phyloP scores from a whole-genome alignment of 2,329 filamentous ascomycete genomes.

The Botrytis byssoidea region DNA sequence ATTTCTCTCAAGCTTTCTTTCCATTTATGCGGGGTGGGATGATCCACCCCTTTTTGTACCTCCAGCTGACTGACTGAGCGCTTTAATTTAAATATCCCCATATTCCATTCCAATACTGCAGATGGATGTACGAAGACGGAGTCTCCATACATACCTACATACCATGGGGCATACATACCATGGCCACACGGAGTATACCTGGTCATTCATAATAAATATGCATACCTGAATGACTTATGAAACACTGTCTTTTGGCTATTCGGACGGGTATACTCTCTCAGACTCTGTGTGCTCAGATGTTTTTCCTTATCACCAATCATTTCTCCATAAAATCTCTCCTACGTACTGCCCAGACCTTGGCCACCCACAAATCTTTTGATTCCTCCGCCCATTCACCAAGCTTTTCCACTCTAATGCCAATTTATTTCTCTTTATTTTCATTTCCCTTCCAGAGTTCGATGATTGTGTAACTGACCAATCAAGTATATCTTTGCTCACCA shows the following conservation, averaged over 20 bases:
- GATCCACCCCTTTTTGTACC: not conserved
- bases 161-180: too few species aligned
- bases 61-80: not conserved
- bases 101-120: too few species aligned
- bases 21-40: not conserved
- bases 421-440: not conserved
- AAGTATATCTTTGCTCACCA: not conserved
- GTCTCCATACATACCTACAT: too few species aligned
- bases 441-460: not conserved
- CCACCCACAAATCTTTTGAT: not conserved
- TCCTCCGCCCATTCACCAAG: conserved; percentile 10
- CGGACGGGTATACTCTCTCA: not conserved
- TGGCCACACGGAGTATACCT: not conserved
- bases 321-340: not conserved
- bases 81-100: too few species aligned
- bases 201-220: not conserved
- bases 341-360: conserved; percentile 14
- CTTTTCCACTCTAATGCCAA: conserved; percentile 16
- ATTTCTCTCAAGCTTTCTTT: not conserved
- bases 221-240: not conserved
- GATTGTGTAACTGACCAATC: not conserved
- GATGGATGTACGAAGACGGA: too few species aligned
- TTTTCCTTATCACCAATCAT: not conserved
- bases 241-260: not conserved
- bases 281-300: not conserved